phyloP scores from a whole-genome alignment of 1,139 yeast genomes.

The Protomyces pachydermus region DNA sequence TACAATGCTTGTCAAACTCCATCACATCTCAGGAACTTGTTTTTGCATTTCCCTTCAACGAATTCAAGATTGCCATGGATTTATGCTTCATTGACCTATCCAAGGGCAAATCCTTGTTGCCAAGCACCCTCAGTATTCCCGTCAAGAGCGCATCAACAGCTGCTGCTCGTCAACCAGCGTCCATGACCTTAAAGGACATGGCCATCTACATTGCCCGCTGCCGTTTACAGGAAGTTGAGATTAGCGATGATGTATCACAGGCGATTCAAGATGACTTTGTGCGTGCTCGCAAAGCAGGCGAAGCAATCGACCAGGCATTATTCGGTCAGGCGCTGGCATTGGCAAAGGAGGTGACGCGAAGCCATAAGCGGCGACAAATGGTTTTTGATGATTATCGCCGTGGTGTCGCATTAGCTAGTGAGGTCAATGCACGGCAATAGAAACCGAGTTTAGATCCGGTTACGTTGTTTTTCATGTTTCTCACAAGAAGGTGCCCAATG shows the following conservation, averaged over 20 bases:
- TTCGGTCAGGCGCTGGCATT: slow-evolving; percentile 21
- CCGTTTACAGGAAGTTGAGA: slow-evolving; percentile 10
- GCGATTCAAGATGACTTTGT: slow-evolving; percentile 29
- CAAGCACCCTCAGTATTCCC: slow-evolving; percentile 14
- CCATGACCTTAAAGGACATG: not conserved
- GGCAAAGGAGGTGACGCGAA: slow-evolving; percentile 24
- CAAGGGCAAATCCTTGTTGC: slow-evolving; percentile 28
- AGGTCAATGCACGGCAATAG: not conserved
- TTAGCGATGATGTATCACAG: slow-evolving; percentile 24
- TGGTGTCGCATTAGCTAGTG: not conserved
- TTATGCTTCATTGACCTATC: slow-evolving; percentile 25
- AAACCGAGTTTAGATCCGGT: not conserved
- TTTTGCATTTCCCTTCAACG: slow-evolving; percentile 28
- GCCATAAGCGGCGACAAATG: slow-evolving; percentile 23
- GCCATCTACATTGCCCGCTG: slow-evolving; percentile 12
- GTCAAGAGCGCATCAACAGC: slow-evolving; percentile 1
- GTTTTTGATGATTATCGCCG: slow-evolving; percentile 20
- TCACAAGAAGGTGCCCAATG: too few relatives aligned
- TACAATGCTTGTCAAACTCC: slow-evolving; percentile 16
- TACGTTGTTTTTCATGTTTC: too few relatives aligned
- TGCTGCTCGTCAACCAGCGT: not conserved
- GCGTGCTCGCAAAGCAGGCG: slow-evolving; percentile 26
- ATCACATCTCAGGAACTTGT: slow-evolving; percentile 26
- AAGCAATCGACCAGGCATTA: slow-evolving; percentile 23
- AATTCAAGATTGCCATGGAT: slow-evolving; percentile 27